A percentile compares a stretch with the other conserved stretches of the same genome.
Evolutionary conservation across 352 stramenopile species (phyloP).

Genomic region (Detonula confervacea): DNA sequence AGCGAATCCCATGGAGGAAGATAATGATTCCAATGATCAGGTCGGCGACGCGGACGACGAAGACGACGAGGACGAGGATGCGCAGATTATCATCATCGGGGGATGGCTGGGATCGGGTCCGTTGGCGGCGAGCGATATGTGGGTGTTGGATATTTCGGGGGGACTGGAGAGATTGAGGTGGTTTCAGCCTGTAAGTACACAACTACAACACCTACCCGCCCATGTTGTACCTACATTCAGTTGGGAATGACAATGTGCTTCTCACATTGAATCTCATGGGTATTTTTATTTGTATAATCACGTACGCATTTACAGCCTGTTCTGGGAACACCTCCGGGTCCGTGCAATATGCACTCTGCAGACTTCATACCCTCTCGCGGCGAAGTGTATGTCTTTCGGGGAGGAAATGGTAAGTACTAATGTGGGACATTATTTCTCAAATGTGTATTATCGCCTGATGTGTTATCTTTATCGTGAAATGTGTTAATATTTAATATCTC

Average conservation of each 20-base stretch:
- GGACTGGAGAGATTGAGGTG: slow-evolving; percentile 61
- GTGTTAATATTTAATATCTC: too few species aligned
- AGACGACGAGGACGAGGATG: slow-evolving; percentile 54
- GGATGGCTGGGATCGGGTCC: slow-evolving; percentile 93
- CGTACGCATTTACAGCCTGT: too few species aligned
- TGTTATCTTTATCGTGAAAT: too few species aligned
- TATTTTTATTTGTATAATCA: too few species aligned
- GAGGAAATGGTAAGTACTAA: slow-evolving; percentile 91
- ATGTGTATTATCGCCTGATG: too few species aligned
- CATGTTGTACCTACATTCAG: too few species aligned
- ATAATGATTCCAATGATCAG: too few species aligned
- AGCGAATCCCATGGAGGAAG: too few species aligned
- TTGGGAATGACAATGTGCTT: too few species aligned
- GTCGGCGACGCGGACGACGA: slow-evolving; percentile 24
- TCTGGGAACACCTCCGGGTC: slow-evolving; percentile 77
- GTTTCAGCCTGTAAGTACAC: slow-evolving; percentile 58
- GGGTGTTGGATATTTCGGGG: slow-evolving; percentile 89
- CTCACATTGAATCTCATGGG: too few species aligned
- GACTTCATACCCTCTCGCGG: slow-evolving; percentile 89
- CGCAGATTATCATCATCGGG: slow-evolving; percentile 92
- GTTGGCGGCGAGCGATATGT: slow-evolving; percentile 91
- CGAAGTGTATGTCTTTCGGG: slow-evolving; percentile 93
- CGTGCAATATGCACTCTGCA: slow-evolving; percentile 98
- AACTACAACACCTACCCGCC: too few species aligned
- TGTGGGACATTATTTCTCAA: too few species aligned